These are phyloP conservation scores for Flaveria floridana DNA, from an alignment of 140 eudicot species.

Conservation along the genomic window DNA sequence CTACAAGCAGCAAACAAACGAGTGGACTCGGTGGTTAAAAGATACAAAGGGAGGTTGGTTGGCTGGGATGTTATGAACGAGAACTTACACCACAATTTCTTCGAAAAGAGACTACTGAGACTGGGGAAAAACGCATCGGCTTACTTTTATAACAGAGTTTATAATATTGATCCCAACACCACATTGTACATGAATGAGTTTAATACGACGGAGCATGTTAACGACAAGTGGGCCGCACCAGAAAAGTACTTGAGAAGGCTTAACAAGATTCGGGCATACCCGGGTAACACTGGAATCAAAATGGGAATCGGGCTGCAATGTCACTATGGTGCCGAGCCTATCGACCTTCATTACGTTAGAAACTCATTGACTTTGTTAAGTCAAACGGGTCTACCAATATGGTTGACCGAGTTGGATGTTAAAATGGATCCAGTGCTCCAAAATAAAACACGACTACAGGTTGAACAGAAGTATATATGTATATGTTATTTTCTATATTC, in stretches of 20 bases:
- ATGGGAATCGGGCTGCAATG: conserved; percentile 49
- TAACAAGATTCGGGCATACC: conserved; percentile 28
- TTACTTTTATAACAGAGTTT: conserved; percentile 26
- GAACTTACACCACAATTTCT: conserved; percentile 43
- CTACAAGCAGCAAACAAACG: conserved; percentile 35
- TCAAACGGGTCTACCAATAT: conserved; percentile 39
- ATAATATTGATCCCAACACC: conserved; percentile 31
- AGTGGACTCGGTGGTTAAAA: conserved; percentile 38
- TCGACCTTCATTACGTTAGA: conserved; percentile 42
- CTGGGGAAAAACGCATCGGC: conserved; percentile 39
- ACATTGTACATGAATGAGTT: conserved; percentile 49
- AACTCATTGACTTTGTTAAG: conserved; percentile 25
- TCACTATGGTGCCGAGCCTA: conserved; percentile 40
- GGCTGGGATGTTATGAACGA: conserved; percentile 58
- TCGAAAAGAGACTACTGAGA: conserved; percentile 25
- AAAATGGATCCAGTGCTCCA: conserved; percentile 28
- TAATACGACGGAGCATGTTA: conserved; percentile 44
- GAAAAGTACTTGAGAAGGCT: conserved; percentile 38
- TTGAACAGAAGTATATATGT: not conserved
- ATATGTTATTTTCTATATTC: too few species aligned
- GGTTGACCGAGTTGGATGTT: conserved; percentile 55
- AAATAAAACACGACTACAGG: conserved; percentile 33
- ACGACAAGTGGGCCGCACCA: conserved; percentile 37
- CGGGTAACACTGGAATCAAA: conserved; percentile 29
- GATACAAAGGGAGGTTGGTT: conserved; percentile 42